Base-by-base conservation (phyloP, 2,329 filamentous ascomycete species). In the Fusarium protoensiforme region DNA sequence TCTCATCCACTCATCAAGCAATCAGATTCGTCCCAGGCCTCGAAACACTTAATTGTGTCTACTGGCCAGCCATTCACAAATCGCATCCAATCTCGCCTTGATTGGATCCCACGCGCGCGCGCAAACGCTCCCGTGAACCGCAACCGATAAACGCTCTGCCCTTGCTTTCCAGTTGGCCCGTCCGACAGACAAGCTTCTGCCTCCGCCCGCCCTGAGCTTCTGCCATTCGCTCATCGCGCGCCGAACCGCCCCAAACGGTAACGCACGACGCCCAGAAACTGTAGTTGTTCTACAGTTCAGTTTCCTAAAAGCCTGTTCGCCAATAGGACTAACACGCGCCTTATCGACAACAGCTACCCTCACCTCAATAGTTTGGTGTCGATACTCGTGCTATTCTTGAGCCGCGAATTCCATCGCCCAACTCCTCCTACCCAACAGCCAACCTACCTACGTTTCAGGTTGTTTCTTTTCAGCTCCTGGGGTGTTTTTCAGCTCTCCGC, bases 1-100 rank as follows among this genome's bases (percentile, higher is more conserved):
- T 78, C 80, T 80, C 74, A 53, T 82, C 84, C 84, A 84, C 83
- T 78, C 76, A 69, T 75, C 72, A 68, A 74, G 75, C 76, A 79
- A 80, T 81, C 80, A 81, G 77, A 77, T 77, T 77, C 75, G 73
- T 68, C 73, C 68, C 74, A 78, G 71, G 71, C 73, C 74, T 77
- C 70, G 71, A 78, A 78, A 78, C 77, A 74, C 74, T 74, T 69
- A 69, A 65, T 63, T 67, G 64, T 71, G 59, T 78, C 71, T 72
- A 57, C 73, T 75, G 66, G 74, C 75, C 77, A 70, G 72, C 78
- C 78, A 76, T 78, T 79, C 77, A 78, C 69, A 76, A 76, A 77
- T 78, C 77, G 72, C 68, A 77, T 75, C 59, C 59, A 72, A 62
- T 69, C 72, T 72, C 64, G 61, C 72, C 72, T 78, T 73, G 74